Base-by-base conservation (phyloP, 805 yeast genomes). In the Ogataea pini region DNA sequence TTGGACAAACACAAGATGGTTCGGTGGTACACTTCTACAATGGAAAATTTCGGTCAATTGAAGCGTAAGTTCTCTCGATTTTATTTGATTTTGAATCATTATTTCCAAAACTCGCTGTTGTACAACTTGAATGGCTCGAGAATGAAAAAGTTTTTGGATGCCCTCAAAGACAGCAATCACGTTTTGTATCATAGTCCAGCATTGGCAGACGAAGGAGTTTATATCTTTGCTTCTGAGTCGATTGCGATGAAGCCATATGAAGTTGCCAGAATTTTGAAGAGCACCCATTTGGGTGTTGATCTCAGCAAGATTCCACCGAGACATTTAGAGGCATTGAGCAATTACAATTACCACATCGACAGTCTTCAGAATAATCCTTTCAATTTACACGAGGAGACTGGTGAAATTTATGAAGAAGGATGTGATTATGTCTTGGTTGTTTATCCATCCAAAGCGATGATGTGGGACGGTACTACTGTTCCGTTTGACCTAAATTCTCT, bases 401-500 rank as follows among this genome's bases (percentile, higher is more conserved):
- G 48, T 28, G 58, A 45, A 19, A 49, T 37, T 14, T 47, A 46
- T 41, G 54, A 52, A 18, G 51, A 54, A 19, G 52, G 51, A 3
- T 54, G 42, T 22, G 87, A 89, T 0, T 89, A 87, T 54, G 77
- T 89, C 12, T 58, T 90, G 22, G 85, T 89, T 0, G 67, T 91
- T 4, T 83, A 88, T 58, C 90, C 96, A 0, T 76, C 84, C 2
- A 88, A 88, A 58, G 95, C 97, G 0, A 77, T 91, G 67, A 80
- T 87, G 42, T 92, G 98, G 98, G 90, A 86, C 51, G 97, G 97
- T 4, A 76, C 79, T 14, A 82, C 86, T 53, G 75, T 83, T 32
- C 77, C 82, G 36, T 63, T 87, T 5, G 72, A 75, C 12, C 64
- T 80, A 12, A 75, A 70, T 9, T 60, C 67, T 2, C 69, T 77